Evolutionary conservation across 2,329 filamentous ascomycete genomes (phyloP), one percentile per base, ranked within the genome.

Genomic region (Microcyclospora pomicola): DNA sequence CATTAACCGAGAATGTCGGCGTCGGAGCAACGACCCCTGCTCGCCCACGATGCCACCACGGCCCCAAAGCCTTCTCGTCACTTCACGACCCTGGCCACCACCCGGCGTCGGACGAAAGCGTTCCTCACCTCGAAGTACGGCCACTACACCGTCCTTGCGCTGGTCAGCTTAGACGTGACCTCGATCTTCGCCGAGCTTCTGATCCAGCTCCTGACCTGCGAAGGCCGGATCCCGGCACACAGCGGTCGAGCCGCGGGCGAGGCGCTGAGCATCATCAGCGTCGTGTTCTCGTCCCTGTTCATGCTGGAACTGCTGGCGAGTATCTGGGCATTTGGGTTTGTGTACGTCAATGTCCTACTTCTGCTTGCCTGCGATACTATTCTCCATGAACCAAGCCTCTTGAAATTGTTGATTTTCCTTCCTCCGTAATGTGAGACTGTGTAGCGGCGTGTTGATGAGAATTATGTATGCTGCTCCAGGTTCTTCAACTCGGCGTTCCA

Each of bases 281-380:
- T 81, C 33, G 61, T 72, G 2, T 75, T 82, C 51, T 78, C 73
- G 39, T 72, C 67, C 46, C 50, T 81, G 19, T 83, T 83, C 53
- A 65, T 82, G 62, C 48, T 68, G 1, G 80, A 83, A 58, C 56
- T 82, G 54, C 38, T 69, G 9, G 59, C 70, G 2, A 71, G 67
- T 24, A 55, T 80, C 2, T 73, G 74, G 62, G 73, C 73, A 2
- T 80, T 77, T 61, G 77, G 77, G 2, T 57, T 64, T 27, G 48
- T 59, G 75, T 80, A 59, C 52, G 68, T 61, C 11, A 5, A n/a
- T 31, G 12, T 31, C 30, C 30, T 6, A 7, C 7, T 24, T 9
- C 14, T 31, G 9, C 6, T 31, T 31, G 5, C 9, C 12, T 6
- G 9, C 14, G 5, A 31, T 31, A 31, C 30, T 6, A 4, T 15